Evolutionary conservation across 2,329 filamentous ascomycete genomes (phyloP), one percentile per base, ranked within the genome.

Genomic region (Sporothrix mexicana): DNA sequence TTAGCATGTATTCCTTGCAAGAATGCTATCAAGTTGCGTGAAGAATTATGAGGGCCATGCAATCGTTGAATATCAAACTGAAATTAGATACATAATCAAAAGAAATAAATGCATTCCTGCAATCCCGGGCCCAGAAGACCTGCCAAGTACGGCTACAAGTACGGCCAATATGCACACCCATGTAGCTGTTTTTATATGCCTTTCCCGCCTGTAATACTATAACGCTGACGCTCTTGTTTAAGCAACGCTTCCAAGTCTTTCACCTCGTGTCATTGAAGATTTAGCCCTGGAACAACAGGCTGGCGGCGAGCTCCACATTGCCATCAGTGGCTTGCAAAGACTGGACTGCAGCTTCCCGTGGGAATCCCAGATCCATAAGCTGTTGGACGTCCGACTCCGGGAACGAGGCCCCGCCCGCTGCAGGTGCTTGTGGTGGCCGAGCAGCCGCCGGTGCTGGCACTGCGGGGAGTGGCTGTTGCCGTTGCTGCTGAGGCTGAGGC

Each of bases 271-370:
- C 51, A 20, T 9, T 36, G 6, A n/a, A 9, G 9, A 20, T 25
- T 55, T 64, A 71, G 20, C 83, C 82, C 74, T 87, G 84, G 77
- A 90, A 93, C 70, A 98, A 87, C 75, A 97, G 86, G 67, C 92
- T 91, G 64, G 94, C 95, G n/a, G 95, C 95, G 75, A 91, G 89
- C 75, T 98, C 93, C 8, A 98, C 89, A 78, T 98, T 93, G 23
- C 96, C 95, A 23, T 90, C 90, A 17, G 93, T 93, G 43, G 93
- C 93, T 78, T 94, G 89, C 69, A 99, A 84, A 2, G 95, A 94
- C 74, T 92, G 90, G 70, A 96, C 86, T 0, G 95, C 95, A 77
- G 93, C 88, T 74, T 92, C 88, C 70, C 91, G 87, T 1, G 91
- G 88, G 76, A 96, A 94, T 0, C 95, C 95, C 76, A 98, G 85